Base-by-base conservation (phyloP, 208 protist species). In the Acanthamoeba castellanii region DNA sequence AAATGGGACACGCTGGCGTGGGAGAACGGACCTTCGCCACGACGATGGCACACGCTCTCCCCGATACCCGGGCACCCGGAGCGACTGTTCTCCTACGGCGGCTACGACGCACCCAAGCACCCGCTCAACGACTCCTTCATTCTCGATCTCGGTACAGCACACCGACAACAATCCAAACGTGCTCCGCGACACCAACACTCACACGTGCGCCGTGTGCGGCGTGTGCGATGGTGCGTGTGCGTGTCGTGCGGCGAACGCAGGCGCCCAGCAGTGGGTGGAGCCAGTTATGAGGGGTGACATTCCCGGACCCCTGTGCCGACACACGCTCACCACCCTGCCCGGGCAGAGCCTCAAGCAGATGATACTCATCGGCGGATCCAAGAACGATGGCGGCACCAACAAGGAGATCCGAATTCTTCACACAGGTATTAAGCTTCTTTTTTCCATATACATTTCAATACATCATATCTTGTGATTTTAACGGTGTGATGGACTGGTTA, bases 41-140 rank as follows among this genome's bases (percentile, higher is more conserved):
- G 84, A 45, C 50, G 84, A 22, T 90, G 84, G 84, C 84, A 90
- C 59, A 90, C 84, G 25, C 27, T 90, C 52, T 70, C 55, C 25
- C 84, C 84, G 30, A 57, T 90, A 52, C 84, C 84, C 8, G 59
- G 50, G 2, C 74, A 34, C 16, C 32, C 74, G 4, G 84, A 70
- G 50, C 84, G 45, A 14, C 47, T 61, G 30, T 90, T 90, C 11
- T 27, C 22, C n/a, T 90, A 68, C 25, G 84, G 84, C 6, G 84
- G 84, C 84, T 90, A 90, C 34, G 84, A 70, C 50, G 84, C 30
- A 20, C 84, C 84, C 84, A 61, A 90, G 22, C 50, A 90, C 52
- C 50, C 50, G 13, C 59, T 90, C 32, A 13, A 37, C 25, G 84
- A 90, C 84, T 25, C 59, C 6, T 70, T 70, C 59, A 90, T 90